Evolutionary conservation across 306 rosid species (phyloP), one percentile per base, ranked within the genome.

Genomic region (Echinosophora koreensis): DNA sequence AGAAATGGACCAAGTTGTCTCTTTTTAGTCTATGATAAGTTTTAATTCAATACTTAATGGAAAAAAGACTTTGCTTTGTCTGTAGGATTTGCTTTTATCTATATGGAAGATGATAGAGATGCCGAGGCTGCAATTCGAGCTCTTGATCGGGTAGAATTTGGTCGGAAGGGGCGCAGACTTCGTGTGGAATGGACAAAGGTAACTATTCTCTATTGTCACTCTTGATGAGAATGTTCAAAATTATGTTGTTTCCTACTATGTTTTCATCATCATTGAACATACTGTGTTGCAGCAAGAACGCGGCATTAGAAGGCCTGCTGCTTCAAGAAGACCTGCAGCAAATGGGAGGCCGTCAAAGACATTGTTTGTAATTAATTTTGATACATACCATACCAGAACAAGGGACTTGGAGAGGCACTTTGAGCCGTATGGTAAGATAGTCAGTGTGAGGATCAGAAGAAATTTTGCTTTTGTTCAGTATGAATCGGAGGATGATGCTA

Each of bases 161-260:
- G 99, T 52, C 93, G 90, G 9, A 85, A 91, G 87, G 96, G 99
- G 6, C 99, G 97, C 44, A 87, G 97, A 74, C 97, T 96, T 74
- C 98, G 98, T 76, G 99, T 96, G 49, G 99, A 96, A 84, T 96
- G 99, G 99, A 92, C 99, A 17, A 96, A 93, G 87, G 99, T 96
- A 78, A 69, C 44, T 3, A 72, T 17, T 65, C 30, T 65, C 52
- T 35, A 11, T 2, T 62, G 39, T 66, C 51, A 15, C 8, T 68
- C 5, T 67, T 69, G 37, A 27, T 73, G 54, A 56, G 34, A 27
- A 6, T 14, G 4, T 52, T 54, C 59, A 12, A 35, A 3, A 41
- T 15, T 37, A 38, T 42, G 71, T 34, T 74, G 72, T 74, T 39
- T 2, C 15, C 38, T 50, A 22, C 28, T 42, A 18, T 75, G 73